Conservation (phyloP, 2,329 filamentous ascomycete species). For the Fusarium staphyleae region DNA sequence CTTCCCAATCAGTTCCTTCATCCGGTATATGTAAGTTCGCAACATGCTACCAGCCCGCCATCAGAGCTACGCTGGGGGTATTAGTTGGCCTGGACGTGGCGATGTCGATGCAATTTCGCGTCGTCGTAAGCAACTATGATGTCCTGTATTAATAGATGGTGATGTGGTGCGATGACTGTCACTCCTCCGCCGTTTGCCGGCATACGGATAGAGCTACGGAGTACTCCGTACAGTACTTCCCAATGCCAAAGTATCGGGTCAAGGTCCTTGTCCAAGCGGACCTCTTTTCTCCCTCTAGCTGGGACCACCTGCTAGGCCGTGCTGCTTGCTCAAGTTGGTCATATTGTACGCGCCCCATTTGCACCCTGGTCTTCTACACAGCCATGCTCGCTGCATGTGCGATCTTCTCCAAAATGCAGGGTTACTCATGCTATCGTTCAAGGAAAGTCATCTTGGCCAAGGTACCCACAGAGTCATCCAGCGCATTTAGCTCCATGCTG, state of each 20-base stretch:
- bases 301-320: slow-evolving; percentile 25
- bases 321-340: slow-evolving; percentile 33
- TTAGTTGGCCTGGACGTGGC: slow-evolving; percentile 9
- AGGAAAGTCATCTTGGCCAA: slow-evolving; percentile 23
- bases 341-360: slow-evolving; percentile 27
- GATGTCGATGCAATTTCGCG: slow-evolving; percentile 1
- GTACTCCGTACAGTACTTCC: slow-evolving; percentile 3
- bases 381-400: slow-evolving; percentile 34
- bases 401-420: slow-evolving; percentile 33
- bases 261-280: slow-evolving; percentile 21
- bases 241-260: slow-evolving; percentile 17
- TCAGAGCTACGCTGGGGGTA: slow-evolving; percentile 2
- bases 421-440: slow-evolving; percentile 30
- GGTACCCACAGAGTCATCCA: slow-evolving; percentile 33
- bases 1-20: slow-evolving; percentile 11
- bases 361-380: slow-evolving; percentile 15
- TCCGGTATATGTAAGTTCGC: slow-evolving; percentile 22
- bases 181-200: slow-evolving; percentile 29
- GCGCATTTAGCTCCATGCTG: slow-evolving; percentile 34
- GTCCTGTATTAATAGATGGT: slow-evolving; percentile 13
- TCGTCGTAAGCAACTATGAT: slow-evolving; percentile 17
- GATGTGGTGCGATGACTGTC: slow-evolving; percentile 25
- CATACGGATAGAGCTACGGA: slow-evolving; percentile 16
- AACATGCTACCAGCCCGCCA: slow-evolving; percentile 20
- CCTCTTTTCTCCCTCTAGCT: slow-evolving; percentile 1